Evolutionary conservation across 2,329 filamentous ascomycete species (phyloP), one percentile per base, ranked within the genome.

Genomic region (Neurospora sp.): DNA sequence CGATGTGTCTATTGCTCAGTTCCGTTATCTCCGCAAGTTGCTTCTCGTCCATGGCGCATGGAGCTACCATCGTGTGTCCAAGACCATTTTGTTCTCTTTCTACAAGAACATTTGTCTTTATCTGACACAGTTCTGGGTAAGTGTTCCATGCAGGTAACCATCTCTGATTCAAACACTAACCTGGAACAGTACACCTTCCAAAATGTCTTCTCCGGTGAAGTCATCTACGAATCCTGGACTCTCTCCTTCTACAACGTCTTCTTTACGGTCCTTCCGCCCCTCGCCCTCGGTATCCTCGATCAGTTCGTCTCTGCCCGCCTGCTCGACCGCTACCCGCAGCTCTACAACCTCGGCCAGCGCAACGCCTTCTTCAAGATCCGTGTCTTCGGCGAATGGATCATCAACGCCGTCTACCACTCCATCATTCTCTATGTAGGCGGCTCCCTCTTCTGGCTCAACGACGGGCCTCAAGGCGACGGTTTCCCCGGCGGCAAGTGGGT

Each of bases 161-260:
- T 62, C 6, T 17, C 23, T 62, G 28, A 38, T 66, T 8, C 23
- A 66, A 69, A 66, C 69, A 70, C 76, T 78, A 73, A 78, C 79
- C 76, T 71, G 78, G 57, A 15, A 38, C 71, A 94, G 92, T 98
- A 96, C 81, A 92, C 93, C 0, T 99, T 99, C 84, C 93, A 97
- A 87, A 99, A 99, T 80, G 92, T 92, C 74, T 99, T 98, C 81
- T 98, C 95, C 1, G 96, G 96, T 68, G 91, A 97, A 79, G 93
- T 98, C 78, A 98, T 99, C 78, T 98, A 94, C 86, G 96, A 99
- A 82, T 98, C 96, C 10, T 99, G 96, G 96, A 97, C 94, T 0
- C 84, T 99, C n/a, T 97, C 95, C 8, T 97, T 98, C 83, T 99
- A 97, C 86, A 99, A 99, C 83, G 93, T 99, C 79, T 91, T 99